Evolutionary conservation across 2,329 filamentous ascomycete species (phyloP).

Genomic region (Pseudogymnoascus verrucosus): DNA sequence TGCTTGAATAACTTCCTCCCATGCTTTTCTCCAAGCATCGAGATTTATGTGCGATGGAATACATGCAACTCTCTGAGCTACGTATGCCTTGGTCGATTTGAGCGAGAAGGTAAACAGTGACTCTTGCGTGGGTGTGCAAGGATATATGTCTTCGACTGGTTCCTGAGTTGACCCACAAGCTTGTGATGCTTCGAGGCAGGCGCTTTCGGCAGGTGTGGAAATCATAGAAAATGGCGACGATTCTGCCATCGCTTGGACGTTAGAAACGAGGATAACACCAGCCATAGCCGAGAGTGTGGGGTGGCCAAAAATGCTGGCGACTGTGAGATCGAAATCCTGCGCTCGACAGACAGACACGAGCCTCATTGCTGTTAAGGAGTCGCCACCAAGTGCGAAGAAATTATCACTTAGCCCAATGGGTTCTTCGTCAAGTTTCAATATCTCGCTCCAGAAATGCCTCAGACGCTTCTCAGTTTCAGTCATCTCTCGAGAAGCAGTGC

Average conservation of each 20-base stretch:
- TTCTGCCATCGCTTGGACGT: constrained; percentile 22
- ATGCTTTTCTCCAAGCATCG: constrained; percentile 23
- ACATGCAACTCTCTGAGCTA: constrained; percentile 25
- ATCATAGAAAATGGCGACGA: constrained; percentile 22
- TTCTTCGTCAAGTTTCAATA: constrained; percentile 10
- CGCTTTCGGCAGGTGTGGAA: constrained; percentile 15
- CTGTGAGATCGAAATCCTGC: constrained; percentile 31
- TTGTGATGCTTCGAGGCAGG: constrained; percentile 19
- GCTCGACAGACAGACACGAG: constrained; percentile 32
- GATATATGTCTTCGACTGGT: constrained; percentile 32
- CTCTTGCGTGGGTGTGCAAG: constrained; percentile 33
- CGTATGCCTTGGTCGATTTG: constrained; percentile 28
- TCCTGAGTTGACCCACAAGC: constrained; percentile 17
- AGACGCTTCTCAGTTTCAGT: constrained; percentile 10
- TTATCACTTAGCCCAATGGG: constrained; percentile 31
- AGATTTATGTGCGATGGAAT: constrained; percentile 20
- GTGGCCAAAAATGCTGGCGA: constrained; percentile 36
- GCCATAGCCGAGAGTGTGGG: constrained; percentile 40
- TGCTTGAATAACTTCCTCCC: constrained; percentile 22
- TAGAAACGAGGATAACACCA: constrained; percentile 23
- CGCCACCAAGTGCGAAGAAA: constrained; percentile 39
- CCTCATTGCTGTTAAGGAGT: constrained; percentile 38
- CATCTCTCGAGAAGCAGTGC: not conserved
- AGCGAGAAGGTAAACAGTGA: constrained; percentile 30
- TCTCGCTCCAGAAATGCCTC: constrained; percentile 4